These are phyloP conservation scores for Suhomyces pyralidae DNA, from an alignment of 805 yeast species.

Conservation along the genomic window DNA sequence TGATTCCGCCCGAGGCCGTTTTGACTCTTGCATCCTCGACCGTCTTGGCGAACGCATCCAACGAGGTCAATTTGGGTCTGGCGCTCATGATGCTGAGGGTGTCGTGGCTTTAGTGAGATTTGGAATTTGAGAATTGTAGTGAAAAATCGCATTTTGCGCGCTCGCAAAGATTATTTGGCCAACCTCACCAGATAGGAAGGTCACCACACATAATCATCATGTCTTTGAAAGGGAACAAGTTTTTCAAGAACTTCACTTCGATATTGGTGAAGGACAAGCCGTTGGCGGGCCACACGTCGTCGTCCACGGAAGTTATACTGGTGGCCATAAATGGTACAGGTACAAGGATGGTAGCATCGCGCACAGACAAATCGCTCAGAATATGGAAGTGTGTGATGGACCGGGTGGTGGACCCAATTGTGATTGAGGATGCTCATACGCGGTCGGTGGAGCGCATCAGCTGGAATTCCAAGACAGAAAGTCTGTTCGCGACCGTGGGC, in stretches of 20 bases:
- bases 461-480: slow-evolving; percentile 50
- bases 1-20: slow-evolving; percentile 87
- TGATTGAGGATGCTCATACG: slow-evolving; percentile 40
- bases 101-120: not conserved
- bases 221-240: slow-evolving; percentile 2
- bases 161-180: not conserved
- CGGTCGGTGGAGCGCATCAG: slow-evolving; percentile 38
- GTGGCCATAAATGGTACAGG: slow-evolving; percentile 43
- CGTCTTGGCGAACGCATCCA: slow-evolving; percentile 92
- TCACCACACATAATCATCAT: not conserved
- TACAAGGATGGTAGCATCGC: slow-evolving; percentile 38
- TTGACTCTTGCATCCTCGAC: slow-evolving; percentile 89
- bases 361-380: slow-evolving; percentile 43
- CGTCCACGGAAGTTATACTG: slow-evolving; percentile 30
- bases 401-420: slow-evolving; percentile 33
- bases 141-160: not conserved
- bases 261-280: slow-evolving; percentile 12
- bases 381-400: slow-evolving; percentile 34
- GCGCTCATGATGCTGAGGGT: slow-evolving; percentile 13
- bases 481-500: slow-evolving; percentile 48
- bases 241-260: slow-evolving; percentile 6
- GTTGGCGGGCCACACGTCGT: slow-evolving; percentile 13
- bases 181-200: not conserved
- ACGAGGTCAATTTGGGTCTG: slow-evolving; percentile 48
- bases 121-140: not conserved